Percentiles rank a stretch among this genome's conserved stretches.
Evolutionary conservation across 2,329 filamentous ascomycete genomes (phyloP).

Genomic region (Trichoderma sp.): DNA sequence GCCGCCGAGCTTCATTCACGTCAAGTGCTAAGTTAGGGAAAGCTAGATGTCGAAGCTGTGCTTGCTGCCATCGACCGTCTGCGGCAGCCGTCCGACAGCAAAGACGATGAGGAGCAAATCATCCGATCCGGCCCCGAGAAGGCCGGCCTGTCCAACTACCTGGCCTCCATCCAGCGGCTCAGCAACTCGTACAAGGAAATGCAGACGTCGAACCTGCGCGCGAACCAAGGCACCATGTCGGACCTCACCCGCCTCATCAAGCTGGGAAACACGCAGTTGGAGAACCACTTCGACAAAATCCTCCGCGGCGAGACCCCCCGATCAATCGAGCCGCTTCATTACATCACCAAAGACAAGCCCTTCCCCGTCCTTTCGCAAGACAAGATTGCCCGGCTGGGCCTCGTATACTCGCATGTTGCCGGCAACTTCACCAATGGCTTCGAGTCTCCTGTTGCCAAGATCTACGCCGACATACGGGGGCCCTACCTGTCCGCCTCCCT

Average conservation of each 20-base stretch:
- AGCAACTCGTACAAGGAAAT: conserved; percentile 83
- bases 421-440: conserved; percentile 57
- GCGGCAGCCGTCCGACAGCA: conserved; percentile 88
- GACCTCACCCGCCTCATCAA: conserved; percentile 79
- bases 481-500: conserved; percentile 82
- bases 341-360: conserved; percentile 82
- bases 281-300: conserved; percentile 78
- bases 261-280: conserved; percentile 78
- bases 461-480: conserved; percentile 84
- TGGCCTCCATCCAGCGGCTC: conserved; percentile 85
- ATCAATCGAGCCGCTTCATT: conserved; percentile 86
- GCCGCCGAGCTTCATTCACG: not conserved
- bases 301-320: conserved; percentile 74
- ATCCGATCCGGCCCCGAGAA: conserved; percentile 85
- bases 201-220: conserved; percentile 84
- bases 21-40: conserved; percentile 28
- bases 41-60: conserved; percentile 78
- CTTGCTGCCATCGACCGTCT: conserved; percentile 85
- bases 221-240: conserved; percentile 84
- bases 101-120: conserved; percentile 87
- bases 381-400: conserved; percentile 70
- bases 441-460: conserved; percentile 73
- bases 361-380: conserved; percentile 82
- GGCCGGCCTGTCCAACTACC: conserved; percentile 79
- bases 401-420: conserved; percentile 78